Conservation (phyloP, 805 yeast species). For the Saturnispora zaruensis region DNA sequence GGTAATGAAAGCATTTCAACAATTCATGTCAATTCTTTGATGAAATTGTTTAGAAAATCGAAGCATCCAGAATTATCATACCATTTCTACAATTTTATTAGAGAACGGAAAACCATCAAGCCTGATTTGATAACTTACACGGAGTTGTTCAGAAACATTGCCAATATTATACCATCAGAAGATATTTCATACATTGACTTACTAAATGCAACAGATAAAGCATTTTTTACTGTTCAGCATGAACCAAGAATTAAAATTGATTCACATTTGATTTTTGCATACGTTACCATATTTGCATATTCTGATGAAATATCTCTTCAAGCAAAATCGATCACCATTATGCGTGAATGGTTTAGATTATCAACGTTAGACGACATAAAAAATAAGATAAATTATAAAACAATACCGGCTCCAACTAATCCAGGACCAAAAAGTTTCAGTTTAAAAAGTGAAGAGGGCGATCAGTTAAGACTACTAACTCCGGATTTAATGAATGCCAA, state of each 20-base stretch:
- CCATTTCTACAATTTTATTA: constrained; percentile 29
- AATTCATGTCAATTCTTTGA: constrained; percentile 38
- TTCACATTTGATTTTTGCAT: constrained; percentile 18
- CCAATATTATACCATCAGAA: constrained; percentile 8
- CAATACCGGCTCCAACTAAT: background rate
- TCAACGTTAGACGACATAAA: constrained; percentile 20
- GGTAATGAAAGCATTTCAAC: constrained; percentile 25
- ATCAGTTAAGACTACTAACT: constrained; percentile 8
- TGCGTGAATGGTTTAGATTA: constrained; percentile 24
- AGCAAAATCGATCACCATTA: constrained; percentile 20
- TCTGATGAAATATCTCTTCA: constrained; percentile 21
- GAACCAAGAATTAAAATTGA: constrained; percentile 15
- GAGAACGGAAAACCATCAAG: constrained; percentile 15
- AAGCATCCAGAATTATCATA: constrained; percentile 31
- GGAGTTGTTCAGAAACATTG: constrained; percentile 21
- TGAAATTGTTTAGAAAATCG: constrained; percentile 37
- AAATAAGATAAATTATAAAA: constrained; percentile 7
- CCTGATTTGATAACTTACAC: constrained; percentile 31
- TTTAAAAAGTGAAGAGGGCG: background rate
- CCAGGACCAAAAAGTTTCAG: constrained; percentile 4
- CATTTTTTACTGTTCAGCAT: constrained; percentile 19
- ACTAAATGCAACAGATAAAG: constrained; percentile 17
- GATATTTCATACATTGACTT: constrained; percentile 13
- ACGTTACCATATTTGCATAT: constrained; percentile 21
- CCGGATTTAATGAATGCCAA: constrained; percentile 16